phyloP scores from a whole-genome alignment of 1,139 yeast genomes.

The Magnusiomyces fungicola region DNA sequence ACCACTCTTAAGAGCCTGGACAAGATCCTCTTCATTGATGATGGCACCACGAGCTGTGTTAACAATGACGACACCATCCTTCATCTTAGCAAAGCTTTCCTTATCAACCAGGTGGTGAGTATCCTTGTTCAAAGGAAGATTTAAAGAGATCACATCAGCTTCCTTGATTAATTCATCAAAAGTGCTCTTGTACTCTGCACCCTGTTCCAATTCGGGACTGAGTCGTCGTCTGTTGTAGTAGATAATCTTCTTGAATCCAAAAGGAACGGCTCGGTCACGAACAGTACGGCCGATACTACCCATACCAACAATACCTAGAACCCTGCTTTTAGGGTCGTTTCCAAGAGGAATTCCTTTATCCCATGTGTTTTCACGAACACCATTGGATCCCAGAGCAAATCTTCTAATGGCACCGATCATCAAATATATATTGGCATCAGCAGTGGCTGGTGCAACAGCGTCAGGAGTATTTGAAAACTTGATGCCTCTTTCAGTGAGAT shows the following conservation, averaged over 20 bases:
- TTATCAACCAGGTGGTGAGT: constrained; percentile 52
- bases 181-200: constrained; percentile 43
- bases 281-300: constrained; percentile 78
- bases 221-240: constrained; percentile 59
- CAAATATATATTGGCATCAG: constrained; percentile 60
- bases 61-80: constrained; percentile 58
- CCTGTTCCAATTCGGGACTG: constrained; percentile 45
- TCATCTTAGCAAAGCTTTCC: constrained; percentile 50
- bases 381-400: constrained; percentile 38
- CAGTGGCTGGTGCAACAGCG: constrained; percentile 70
- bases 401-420: constrained; percentile 55
- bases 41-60: constrained; percentile 65
- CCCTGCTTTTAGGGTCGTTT: constrained; percentile 54
- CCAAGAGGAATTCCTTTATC: constrained; percentile 30
- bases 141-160: constrained; percentile 54
- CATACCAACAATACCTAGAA: constrained; percentile 69
- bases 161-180: constrained; percentile 49
- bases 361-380: constrained; percentile 36
- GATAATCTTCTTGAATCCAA: constrained; percentile 53
- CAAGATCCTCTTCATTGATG: constrained; percentile 64
- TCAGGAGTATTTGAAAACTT: constrained; percentile 63
- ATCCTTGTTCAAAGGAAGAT: constrained; percentile 51
- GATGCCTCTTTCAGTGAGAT: constrained; percentile 43
- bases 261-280: constrained; percentile 54
- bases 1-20: constrained; percentile 59